Conservation (phyloP, 352 stramenopile species). For the Pythium graminicola region DNA sequence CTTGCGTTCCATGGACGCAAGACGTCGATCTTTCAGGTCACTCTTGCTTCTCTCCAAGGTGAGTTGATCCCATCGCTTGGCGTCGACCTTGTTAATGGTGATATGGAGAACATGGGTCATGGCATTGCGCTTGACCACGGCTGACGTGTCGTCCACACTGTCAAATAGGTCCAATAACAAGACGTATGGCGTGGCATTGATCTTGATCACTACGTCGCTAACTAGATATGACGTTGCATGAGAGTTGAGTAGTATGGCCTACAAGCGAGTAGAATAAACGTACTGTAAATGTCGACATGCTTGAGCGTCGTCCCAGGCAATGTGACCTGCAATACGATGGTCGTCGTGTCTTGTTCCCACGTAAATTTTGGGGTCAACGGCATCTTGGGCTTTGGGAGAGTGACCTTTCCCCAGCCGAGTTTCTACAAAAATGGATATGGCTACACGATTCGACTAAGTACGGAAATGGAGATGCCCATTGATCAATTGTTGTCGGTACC, state of each 20-base stretch:
- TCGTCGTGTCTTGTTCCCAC: constrained; percentile 53
- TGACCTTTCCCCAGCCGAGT: constrained; percentile 8
- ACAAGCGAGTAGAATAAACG: background rate
- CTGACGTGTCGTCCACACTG: constrained; percentile 43
- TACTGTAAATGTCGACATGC: constrained; percentile 67
- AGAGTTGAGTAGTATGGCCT: background rate
- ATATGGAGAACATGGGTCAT: constrained; percentile 39
- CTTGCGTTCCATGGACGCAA: constrained; percentile 63
- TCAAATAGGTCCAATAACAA: constrained; percentile 62
- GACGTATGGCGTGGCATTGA: constrained; percentile 73
- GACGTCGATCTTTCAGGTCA: constrained; percentile 32
- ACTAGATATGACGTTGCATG: constrained; percentile 26
- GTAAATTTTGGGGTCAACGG: constrained; percentile 55
- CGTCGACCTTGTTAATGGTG: constrained; percentile 38
- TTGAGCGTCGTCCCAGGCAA: constrained; percentile 42
- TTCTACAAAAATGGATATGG: constrained; percentile 6
- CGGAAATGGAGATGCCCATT: background rate
- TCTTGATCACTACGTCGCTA: constrained; percentile 72
- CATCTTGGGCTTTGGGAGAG: constrained; percentile 26
- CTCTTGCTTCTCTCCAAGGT: constrained; percentile 32
- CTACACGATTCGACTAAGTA: background rate
- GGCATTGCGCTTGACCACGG: constrained; percentile 38
- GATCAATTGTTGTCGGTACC: background rate
- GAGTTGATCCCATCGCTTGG: constrained; percentile 41
- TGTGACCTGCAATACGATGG: constrained; percentile 43